phyloP scores from a whole-genome alignment of 2,329 filamentous ascomycete genomes.

The Nothophoma quercina region DNA sequence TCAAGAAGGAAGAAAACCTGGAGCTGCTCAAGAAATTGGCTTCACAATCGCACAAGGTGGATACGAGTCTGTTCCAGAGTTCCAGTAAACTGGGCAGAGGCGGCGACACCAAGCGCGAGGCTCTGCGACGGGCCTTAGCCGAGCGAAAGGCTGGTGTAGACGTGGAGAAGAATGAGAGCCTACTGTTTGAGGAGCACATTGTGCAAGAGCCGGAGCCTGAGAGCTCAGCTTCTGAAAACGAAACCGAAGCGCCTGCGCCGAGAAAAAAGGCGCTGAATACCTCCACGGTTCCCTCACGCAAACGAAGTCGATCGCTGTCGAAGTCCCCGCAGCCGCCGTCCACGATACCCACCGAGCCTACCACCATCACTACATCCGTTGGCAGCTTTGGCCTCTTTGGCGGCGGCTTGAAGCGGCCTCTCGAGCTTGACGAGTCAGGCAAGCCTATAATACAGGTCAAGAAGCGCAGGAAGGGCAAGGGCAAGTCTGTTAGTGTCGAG shows the following conservation, averaged over 20 bases:
- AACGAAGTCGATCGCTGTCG: constrained; percentile 30
- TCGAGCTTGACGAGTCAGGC: constrained; percentile 81
- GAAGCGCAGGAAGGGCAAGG: constrained; percentile 69
- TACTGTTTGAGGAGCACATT: constrained; percentile 60
- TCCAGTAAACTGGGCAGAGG: constrained; percentile 75
- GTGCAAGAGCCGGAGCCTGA: constrained; percentile 34
- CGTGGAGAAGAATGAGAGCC: constrained; percentile 59
- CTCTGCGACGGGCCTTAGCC: constrained; percentile 67
- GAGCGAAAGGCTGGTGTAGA: constrained; percentile 72
- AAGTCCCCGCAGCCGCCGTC: constrained; percentile 14
- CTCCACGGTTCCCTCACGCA: constrained; percentile 1
- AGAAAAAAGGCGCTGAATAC: not conserved
- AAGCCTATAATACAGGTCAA: constrained; percentile 83
- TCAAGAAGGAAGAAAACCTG: constrained; percentile 91
- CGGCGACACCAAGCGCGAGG: constrained; percentile 74
- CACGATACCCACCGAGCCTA: constrained; percentile 1
- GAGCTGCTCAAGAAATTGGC: constrained; percentile 85
- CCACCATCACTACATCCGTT: constrained; percentile 5
- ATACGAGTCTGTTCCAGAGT: constrained; percentile 82
- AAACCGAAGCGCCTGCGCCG: constrained; percentile 22
- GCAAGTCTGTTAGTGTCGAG: constrained; percentile 42
- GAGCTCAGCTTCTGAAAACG: constrained; percentile 36
- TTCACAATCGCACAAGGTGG: constrained; percentile 69
- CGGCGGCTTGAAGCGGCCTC: constrained; percentile 83
- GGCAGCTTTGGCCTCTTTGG: constrained; percentile 58